Percentiles rank a stretch among this genome's conserved stretches.
Conservation (phyloP, 192 early-diverging fungal genomes). For the Thoreauomyces humboldtii region DNA sequence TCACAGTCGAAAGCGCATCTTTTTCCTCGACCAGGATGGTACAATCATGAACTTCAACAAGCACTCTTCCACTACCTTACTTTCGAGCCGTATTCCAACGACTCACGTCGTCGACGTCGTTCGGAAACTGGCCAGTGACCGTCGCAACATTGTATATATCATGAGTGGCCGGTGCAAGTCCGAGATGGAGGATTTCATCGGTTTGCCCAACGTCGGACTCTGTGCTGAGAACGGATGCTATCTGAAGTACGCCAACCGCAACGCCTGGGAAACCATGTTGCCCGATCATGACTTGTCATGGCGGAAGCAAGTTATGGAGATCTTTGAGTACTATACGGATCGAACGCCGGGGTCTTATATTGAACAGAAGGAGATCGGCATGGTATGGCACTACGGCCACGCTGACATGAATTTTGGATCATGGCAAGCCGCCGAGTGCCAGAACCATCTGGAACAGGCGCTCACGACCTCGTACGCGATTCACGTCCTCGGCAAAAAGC, state of each 20-base stretch:
- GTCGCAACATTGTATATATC: constrained; percentile 44
- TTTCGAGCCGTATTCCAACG: constrained; percentile 22
- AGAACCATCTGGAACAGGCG: constrained; percentile 76
- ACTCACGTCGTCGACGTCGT: constrained; percentile 26
- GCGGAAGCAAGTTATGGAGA: constrained; percentile 69
- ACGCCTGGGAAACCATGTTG: constrained; percentile 61
- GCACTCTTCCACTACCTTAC: constrained; percentile 23
- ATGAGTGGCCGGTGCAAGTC: constrained; percentile 40
- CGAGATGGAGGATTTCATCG: constrained; percentile 38
- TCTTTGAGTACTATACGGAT: constrained; percentile 81
- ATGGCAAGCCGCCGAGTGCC: constrained; percentile 82
- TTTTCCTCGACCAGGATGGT: constrained; percentile 51
- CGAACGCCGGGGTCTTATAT: constrained; percentile 77
- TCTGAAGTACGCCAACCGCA: constrained; percentile 54
- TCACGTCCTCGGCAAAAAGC: constrained; percentile 62
- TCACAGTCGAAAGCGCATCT: constrained; percentile 31
- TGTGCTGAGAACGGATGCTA: constrained; percentile 76
- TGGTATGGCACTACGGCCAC: constrained; percentile 71
- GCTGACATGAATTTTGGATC: constrained; percentile 61
- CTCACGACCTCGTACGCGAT: constrained; percentile 67
- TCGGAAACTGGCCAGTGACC: constrained; percentile 27
- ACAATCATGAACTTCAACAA: constrained; percentile 40
- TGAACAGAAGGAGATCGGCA: constrained; percentile 67
- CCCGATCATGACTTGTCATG: constrained; percentile 59
- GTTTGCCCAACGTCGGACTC: constrained; percentile 42